phyloP scores from a whole-genome alignment of 352 stramenopile species.

The Globisporangium nagaii region DNA sequence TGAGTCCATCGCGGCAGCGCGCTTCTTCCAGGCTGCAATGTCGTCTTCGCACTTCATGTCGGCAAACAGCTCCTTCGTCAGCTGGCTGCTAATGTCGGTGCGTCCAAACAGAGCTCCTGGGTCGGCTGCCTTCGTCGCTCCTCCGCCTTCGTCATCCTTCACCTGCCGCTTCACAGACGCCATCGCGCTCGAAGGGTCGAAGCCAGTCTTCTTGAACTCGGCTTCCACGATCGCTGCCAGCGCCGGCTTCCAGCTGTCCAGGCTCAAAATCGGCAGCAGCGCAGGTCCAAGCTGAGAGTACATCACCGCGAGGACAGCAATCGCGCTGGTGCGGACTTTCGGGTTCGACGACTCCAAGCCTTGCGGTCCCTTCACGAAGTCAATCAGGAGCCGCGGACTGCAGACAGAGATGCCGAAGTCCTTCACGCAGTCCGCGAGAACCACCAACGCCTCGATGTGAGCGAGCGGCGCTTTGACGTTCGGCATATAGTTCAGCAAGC shows the following conservation, averaged over 20 bases:
- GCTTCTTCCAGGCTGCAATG: constrained; percentile 84
- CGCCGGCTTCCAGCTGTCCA: constrained; percentile 83
- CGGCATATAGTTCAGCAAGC: constrained; percentile 68
- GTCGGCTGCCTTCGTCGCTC: constrained; percentile 27
- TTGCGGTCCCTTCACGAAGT: constrained; percentile 66
- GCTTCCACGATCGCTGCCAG: constrained; percentile 66
- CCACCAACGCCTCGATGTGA: constrained; percentile 61
- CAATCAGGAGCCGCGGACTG: constrained; percentile 64
- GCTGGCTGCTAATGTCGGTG: constrained; percentile 68
- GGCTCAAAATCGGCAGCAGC: constrained; percentile 68
- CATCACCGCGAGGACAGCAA: constrained; percentile 65
- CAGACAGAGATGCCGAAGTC: constrained; percentile 76
- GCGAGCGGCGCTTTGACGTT: constrained; percentile 76
- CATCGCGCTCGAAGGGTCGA: constrained; percentile 52
- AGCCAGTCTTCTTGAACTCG: constrained; percentile 82
- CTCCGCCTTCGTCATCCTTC: constrained; percentile 55
- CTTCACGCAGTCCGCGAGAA: constrained; percentile 60
- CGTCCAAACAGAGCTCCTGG: constrained; percentile 62
- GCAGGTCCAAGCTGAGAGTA: constrained; percentile 81
- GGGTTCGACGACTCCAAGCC: constrained; percentile 77
- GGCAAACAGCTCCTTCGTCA: constrained; percentile 84
- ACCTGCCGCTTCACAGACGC: constrained; percentile 59
- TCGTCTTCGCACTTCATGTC: constrained; percentile 85
- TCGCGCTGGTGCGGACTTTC: constrained; percentile 68
- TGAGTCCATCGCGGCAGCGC: constrained; percentile 71